These are phyloP conservation scores for Vanrija sp. DNA, from an alignment of 1,284 basidiomycete genomes.

Conservation along the genomic window DNA sequence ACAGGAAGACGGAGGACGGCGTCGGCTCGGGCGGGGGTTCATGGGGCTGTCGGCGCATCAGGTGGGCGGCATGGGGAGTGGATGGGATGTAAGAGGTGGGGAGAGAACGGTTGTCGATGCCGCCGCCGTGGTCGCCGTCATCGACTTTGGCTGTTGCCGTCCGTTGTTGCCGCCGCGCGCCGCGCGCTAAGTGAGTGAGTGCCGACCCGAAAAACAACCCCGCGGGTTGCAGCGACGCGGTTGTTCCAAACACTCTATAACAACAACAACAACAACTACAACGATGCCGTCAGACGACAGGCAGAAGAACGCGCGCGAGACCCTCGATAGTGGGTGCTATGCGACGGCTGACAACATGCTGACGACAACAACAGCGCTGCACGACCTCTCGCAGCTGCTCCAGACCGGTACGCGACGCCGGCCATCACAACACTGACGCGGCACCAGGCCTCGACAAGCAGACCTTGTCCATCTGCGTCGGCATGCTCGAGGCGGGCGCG, in stretches of 20 bases:
- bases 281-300: slow-evolving; percentile 19
- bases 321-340: slow-evolving; percentile 39
- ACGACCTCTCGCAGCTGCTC: slow-evolving; percentile 45
- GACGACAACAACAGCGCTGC: slow-evolving; percentile 25
- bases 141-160: slow-evolving; percentile 47
- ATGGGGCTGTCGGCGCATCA: slow-evolving; percentile 7
- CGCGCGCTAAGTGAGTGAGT: not conserved
- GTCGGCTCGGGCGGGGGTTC: not conserved
- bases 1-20: too few species aligned
- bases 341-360: not conserved
- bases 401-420: slow-evolving; percentile 34
- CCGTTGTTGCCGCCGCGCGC: too few species aligned
- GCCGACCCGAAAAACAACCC: too few species aligned
- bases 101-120: not conserved
- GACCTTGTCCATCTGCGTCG: slow-evolving; percentile 42
- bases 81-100: not conserved
- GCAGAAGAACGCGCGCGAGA: slow-evolving; percentile 44
- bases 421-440: not conserved
- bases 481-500: slow-evolving; percentile 47
- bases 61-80: slow-evolving; percentile 1
- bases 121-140: slow-evolving; percentile 41
- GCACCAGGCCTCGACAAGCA: slow-evolving; percentile 44
- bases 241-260: not conserved
- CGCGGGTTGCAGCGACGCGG: not conserved
- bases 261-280: not conserved